phyloP scores from a whole-genome alignment of 2,329 filamentous ascomycete genomes.

The Dryadomyces quercivorus region DNA sequence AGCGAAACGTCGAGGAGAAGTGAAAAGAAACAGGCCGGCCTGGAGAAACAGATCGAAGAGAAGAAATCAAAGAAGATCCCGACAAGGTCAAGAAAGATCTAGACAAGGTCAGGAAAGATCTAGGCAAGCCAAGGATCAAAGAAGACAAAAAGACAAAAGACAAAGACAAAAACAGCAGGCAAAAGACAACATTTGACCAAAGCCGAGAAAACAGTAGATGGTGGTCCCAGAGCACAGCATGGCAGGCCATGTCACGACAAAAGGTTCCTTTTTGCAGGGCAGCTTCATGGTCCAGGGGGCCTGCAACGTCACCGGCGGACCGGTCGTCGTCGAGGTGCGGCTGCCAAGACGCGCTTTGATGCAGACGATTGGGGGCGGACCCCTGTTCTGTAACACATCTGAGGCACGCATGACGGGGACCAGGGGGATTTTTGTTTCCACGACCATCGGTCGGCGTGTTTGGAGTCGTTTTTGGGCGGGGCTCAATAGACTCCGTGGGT shows the following conservation, averaged over 20 bases:
- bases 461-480: background rate
- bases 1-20: background rate
- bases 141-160: background rate
- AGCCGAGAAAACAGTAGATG: too few relatives aligned
- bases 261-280: background rate
- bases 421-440: background rate
- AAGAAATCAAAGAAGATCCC: background rate
- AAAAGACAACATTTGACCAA: background rate
- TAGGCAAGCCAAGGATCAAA: too few relatives aligned
- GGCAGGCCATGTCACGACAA: background rate
- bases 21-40: background rate
- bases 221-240: too few relatives aligned
- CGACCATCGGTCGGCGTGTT: background rate
- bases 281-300: background rate
- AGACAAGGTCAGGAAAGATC: background rate
- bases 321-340: background rate
- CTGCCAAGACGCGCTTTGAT: constrained; percentile 11
- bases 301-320: background rate
- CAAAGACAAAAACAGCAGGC: background rate
- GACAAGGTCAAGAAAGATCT: background rate
- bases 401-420: constrained; percentile 23
- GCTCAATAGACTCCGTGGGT: background rate
- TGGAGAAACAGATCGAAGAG: too few relatives aligned
- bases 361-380: constrained; percentile 7
- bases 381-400: constrained; percentile 35